These are phyloP conservation scores for Hypoxylon rubiginosum DNA, from an alignment of 2,329 filamentous ascomycete genomes.

Conservation along the genomic window DNA sequence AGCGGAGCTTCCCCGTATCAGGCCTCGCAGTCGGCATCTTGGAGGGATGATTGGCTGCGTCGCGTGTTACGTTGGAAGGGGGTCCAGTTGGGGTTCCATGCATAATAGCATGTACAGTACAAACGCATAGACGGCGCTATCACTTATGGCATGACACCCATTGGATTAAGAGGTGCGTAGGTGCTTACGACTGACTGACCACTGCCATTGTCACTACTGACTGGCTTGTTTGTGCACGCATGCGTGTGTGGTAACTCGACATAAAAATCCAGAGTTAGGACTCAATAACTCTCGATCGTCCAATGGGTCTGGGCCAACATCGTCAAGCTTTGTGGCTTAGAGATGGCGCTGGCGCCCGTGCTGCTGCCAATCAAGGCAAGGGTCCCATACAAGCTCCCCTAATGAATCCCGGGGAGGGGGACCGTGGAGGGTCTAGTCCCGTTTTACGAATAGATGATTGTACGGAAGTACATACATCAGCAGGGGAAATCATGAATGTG, in stretches of 20 bases:
- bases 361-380: constrained; percentile 29
- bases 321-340: constrained; percentile 37
- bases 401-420: constrained; percentile 3
- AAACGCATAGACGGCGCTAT: constrained; percentile 6
- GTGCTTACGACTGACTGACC: constrained; percentile 23
- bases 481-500: constrained; percentile 1
- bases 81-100: constrained; percentile 19
- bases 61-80: background rate
- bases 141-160: constrained; percentile 3
- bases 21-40: constrained; percentile 7
- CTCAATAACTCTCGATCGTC: background rate
- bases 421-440: constrained; percentile 18
- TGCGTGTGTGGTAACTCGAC: background rate
- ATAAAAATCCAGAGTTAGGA: constrained; percentile 6
- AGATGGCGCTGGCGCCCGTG: constrained; percentile 17
- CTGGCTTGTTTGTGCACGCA: background rate
- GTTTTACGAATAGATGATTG: constrained; percentile 1
- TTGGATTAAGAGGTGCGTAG: constrained; percentile 5
- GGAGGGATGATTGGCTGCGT: constrained; percentile 31
- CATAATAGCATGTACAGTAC: constrained; percentile 5
- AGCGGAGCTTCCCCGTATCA: constrained; percentile 14
- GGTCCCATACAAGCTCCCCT: constrained; percentile 24
- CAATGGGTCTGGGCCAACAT: constrained; percentile 15
- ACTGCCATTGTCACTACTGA: constrained; percentile 8
- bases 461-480: background rate